A percentile compares a stretch with the other conserved stretches of the same genome.
Conservation (phyloP, 805 yeast genomes). For the Groenewaldozyma salmanticensis region DNA sequence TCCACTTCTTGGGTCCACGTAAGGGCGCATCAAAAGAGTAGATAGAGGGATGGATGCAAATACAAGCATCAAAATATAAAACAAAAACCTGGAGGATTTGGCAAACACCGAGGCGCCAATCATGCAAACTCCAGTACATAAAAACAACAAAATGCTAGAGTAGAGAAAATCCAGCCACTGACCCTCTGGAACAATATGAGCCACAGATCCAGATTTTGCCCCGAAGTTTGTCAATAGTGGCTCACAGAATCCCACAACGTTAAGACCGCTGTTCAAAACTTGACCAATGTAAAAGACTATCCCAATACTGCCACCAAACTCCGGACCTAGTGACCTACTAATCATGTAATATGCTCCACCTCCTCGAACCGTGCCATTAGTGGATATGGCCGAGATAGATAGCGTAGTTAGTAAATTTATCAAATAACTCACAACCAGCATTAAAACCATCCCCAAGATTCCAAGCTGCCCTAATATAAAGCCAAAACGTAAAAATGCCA, state of each 20-base stretch:
- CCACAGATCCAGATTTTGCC: conserved; percentile 42
- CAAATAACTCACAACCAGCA: conserved; percentile 62
- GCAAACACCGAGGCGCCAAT: conserved; percentile 18
- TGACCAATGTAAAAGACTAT: conserved; percentile 91
- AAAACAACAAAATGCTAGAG: conserved; percentile 44
- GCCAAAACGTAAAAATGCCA: conserved; percentile 93
- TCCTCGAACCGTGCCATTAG: conserved; percentile 94
- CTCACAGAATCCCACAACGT: conserved; percentile 92
- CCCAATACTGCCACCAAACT: conserved; percentile 97
- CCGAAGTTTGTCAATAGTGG: conserved; percentile 82
- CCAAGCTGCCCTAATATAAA: conserved; percentile 95
- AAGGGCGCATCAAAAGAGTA: conserved; percentile 54
- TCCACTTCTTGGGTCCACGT: conserved; percentile 23
- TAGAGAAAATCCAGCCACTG: conserved; percentile 61
- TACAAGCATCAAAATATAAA: conserved; percentile 16
- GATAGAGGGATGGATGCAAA: conserved; percentile 56
- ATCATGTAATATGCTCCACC: conserved; percentile 99
- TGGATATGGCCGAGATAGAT: conserved; percentile 90
- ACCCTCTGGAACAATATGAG: conserved; percentile 55
- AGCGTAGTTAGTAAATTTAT: conserved; percentile 80
- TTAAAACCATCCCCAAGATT: conserved; percentile 58
- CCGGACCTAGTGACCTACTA: conserved; percentile 90
- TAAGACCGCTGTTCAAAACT: conserved; percentile 74
- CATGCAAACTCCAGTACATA: conserved; percentile 16
- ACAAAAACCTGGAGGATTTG: conserved; percentile 15